Conservation (phyloP, 257 asterid genomes). For the Nyctanthes arbortristis region DNA sequence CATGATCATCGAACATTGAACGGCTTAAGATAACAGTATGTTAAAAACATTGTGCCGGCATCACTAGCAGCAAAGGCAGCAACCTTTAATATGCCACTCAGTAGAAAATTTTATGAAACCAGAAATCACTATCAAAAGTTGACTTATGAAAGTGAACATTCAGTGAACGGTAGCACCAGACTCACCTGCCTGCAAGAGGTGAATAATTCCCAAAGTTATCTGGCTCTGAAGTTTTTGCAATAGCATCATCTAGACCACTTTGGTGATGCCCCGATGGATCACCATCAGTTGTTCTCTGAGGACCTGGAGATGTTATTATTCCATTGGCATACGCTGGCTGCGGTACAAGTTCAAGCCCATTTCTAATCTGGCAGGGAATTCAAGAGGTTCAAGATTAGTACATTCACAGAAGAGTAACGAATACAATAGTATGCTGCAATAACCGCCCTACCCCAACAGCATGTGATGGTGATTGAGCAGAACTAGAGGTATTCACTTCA, state of each 20-base stretch:
- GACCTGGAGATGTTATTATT: slow-evolving; percentile 60
- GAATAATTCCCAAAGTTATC: slow-evolving; percentile 63
- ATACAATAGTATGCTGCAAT: slow-evolving; percentile 12
- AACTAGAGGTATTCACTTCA: slow-evolving; percentile 53
- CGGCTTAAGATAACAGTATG: no score
- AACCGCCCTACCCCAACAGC: slow-evolving; percentile 52
- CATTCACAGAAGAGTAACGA: slow-evolving; percentile 4
- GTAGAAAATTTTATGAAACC: slow-evolving; percentile 32
- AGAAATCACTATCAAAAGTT: slow-evolving; percentile 51
- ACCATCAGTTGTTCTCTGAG: slow-evolving; percentile 55
- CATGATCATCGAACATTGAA: no score
- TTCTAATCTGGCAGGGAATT: slow-evolving; percentile 57
- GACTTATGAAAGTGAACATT: slow-evolving; percentile 46
- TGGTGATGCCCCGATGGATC: slow-evolving; percentile 59
- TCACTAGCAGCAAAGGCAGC: no score
- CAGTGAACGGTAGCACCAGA: slow-evolving; percentile 42
- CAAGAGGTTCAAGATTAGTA: slow-evolving; percentile 20
- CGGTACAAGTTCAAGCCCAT: slow-evolving; percentile 82
- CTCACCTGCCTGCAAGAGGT: slow-evolving; percentile 84
- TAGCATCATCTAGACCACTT: slow-evolving; percentile 42
- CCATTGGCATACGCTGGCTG: slow-evolving; percentile 74
- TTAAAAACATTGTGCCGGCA: no score
- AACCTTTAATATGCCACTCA: slow-evolving; percentile 14
- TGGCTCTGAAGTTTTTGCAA: slow-evolving; percentile 48
- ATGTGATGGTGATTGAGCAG: slow-evolving; percentile 56